Evolutionary conservation across 2,329 filamentous ascomycete genomes (phyloP), one percentile per base, ranked within the genome.

Genomic region (Akanthomyces uredinophilus): DNA sequence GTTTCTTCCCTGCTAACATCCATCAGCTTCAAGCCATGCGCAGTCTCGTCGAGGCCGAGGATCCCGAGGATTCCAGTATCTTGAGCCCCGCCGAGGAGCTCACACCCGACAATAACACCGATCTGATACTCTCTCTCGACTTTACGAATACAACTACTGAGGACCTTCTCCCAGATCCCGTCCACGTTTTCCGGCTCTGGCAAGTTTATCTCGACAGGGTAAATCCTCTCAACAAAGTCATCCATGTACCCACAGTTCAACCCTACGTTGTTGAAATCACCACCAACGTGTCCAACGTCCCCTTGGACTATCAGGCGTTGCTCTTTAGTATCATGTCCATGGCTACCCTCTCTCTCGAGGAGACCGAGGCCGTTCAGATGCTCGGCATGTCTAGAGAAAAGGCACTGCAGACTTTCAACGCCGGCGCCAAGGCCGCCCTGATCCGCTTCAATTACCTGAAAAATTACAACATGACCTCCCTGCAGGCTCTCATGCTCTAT

Each of bases 181-280:
- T 84, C 14, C 85, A 90, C 39, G 83, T 90, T 29, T 87, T 90
- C 68, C 81, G 82, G 56, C 79, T 94, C 5, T 94, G 90, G 90
- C 87, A 92, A 70, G 78, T 85, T 10, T 92, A 88, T 66, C 76
- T 92, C 6, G 86, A 91, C 54, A 87, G 90, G 64, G 86, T 93
- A 61, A 89, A 93, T 68, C 89, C 90, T 0, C 72, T 92, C 51
- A 84, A 86, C 66, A 93, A 92, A 70, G 75, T 85, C 51, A 85
- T 91, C 27, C 90, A 94, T 70, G 82, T 88, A 1, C 89, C 90
- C 0, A 86, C 86, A 0, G 73, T 91, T 4, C 87, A 92, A 68
- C 81, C 83, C 2, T 81, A 83, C 51, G 77, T 92, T 8, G 80
- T 89, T 43, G 83, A 89, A 63, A 87, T 87, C 2, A 83, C 81